Evolutionary conservation across 768 basidiomycete genomes (phyloP).

Genomic region (Tricholoma sp.): DNA sequence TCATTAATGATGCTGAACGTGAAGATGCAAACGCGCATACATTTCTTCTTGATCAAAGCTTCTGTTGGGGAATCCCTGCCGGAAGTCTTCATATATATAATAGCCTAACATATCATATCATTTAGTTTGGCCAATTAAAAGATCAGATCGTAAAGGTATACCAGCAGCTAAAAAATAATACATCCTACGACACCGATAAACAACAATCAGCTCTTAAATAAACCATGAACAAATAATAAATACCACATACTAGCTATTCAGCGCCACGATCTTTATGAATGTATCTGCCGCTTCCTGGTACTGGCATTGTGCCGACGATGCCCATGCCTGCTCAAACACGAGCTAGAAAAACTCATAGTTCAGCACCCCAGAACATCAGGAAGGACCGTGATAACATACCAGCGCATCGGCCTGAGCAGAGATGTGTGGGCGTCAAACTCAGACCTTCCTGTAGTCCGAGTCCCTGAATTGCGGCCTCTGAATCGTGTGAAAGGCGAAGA

Average conservation of each 20-base stretch:
- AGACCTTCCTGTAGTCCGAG: conserved; percentile 59
- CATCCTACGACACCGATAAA: conserved; percentile 61
- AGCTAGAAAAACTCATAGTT: conserved; percentile 36
- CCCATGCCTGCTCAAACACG: conserved; percentile 77
- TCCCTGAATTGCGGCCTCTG: conserved; percentile 60
- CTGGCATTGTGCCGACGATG: conserved; percentile 53
- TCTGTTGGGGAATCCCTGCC: conserved; percentile 72
- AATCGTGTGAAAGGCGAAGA: conserved; percentile 62
- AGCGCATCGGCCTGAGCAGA: conserved; percentile 76
- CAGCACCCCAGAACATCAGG: neutral
- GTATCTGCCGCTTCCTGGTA: too few species aligned
- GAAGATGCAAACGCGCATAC: conserved; percentile 32
- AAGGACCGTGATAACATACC: conserved; percentile 32
- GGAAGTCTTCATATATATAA: conserved; percentile 54
- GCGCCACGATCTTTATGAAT: conserved; percentile 56
- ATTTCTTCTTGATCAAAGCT: conserved; percentile 70
- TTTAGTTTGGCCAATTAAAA: neutral
- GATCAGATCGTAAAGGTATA: conserved; percentile 10
- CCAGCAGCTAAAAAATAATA: conserved; percentile 75
- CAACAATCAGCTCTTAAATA: neutral
- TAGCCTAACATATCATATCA: conserved; percentile 45
- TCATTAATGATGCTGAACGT: neutral
- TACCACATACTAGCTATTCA: conserved; percentile 58
- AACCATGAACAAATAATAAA: neutral
- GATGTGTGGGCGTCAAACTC: conserved; percentile 41